A percentile compares a stretch with the other conserved stretches of the same genome.
Evolutionary conservation across 331 rosid genomes (phyloP).

Genomic region (Rosa hybrid): DNA sequence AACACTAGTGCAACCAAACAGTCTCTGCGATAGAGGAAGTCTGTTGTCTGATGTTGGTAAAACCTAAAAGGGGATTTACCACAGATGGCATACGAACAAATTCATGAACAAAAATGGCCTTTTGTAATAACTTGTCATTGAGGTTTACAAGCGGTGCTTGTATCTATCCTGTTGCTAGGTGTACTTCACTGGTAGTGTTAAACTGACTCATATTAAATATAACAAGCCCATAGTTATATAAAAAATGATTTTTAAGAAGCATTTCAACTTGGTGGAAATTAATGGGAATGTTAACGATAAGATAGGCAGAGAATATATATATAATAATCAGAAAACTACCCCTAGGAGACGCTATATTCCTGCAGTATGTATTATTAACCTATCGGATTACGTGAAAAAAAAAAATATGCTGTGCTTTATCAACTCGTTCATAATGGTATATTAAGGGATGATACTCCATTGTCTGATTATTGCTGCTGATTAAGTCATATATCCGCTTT

Average conservation of each 20-base stretch:
- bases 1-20: too few species aligned
- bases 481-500: background rate
- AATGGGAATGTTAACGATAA: background rate
- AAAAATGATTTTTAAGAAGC: background rate
- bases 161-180: background rate
- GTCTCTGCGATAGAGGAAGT: too few species aligned
- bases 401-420: background rate
- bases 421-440: background rate
- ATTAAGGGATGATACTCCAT: background rate
- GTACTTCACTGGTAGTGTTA: background rate
- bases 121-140: too few species aligned
- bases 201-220: background rate
- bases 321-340: background rate
- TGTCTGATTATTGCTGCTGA: conserved; percentile 5
- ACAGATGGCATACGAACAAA: too few species aligned
- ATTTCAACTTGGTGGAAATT: background rate
- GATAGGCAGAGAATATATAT: background rate
- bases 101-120: too few species aligned
- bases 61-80: too few species aligned
- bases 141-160: background rate
- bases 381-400: background rate
- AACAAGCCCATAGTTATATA: background rate
- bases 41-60: too few species aligned
- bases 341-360: background rate
- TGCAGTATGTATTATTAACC: background rate